These are phyloP conservation scores for Melanogaster broomeanus DNA, from an alignment of 768 basidiomycete species.

Conservation along the genomic window DNA sequence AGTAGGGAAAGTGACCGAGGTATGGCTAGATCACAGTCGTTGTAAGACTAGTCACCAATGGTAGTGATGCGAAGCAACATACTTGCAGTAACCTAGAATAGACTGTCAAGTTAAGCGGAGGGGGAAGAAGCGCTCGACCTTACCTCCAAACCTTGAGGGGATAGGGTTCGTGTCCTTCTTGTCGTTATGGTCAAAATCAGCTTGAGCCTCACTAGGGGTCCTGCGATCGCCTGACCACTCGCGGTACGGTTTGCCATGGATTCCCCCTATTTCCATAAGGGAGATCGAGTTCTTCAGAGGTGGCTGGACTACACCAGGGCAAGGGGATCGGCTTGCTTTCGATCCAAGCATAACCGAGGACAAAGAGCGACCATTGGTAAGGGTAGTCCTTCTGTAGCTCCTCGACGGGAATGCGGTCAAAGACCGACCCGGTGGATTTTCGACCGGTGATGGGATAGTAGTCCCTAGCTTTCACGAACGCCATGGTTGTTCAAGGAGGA, in stretches of 20 bases:
- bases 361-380: slow-evolving; percentile 19
- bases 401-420: slow-evolving; percentile 12
- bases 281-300: slow-evolving; percentile 2
- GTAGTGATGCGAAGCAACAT: slow-evolving; percentile 1
- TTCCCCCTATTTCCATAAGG: slow-evolving; percentile 23
- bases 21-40: slow-evolving; percentile 12
- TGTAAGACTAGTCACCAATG: background rate
- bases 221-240: slow-evolving; percentile 27
- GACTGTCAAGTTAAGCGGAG: background rate
- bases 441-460: slow-evolving; percentile 17
- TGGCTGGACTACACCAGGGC: slow-evolving; percentile 15
- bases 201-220: slow-evolving; percentile 7
- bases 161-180: slow-evolving; percentile 27
- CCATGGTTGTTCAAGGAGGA: background rate
- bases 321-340: background rate
- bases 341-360: slow-evolving; percentile 9
- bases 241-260: slow-evolving; percentile 26
- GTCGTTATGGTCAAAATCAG: slow-evolving; percentile 19
- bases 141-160: slow-evolving; percentile 30
- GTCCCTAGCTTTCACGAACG: background rate
- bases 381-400: slow-evolving; percentile 6
- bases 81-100: slow-evolving; percentile 29
- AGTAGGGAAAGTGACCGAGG: slow-evolving; percentile 20
- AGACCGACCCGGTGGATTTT: slow-evolving; percentile 5
- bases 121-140: background rate